Conservation (phyloP, 805 yeast genomes). For the Ogataea trehalophila region DNA sequence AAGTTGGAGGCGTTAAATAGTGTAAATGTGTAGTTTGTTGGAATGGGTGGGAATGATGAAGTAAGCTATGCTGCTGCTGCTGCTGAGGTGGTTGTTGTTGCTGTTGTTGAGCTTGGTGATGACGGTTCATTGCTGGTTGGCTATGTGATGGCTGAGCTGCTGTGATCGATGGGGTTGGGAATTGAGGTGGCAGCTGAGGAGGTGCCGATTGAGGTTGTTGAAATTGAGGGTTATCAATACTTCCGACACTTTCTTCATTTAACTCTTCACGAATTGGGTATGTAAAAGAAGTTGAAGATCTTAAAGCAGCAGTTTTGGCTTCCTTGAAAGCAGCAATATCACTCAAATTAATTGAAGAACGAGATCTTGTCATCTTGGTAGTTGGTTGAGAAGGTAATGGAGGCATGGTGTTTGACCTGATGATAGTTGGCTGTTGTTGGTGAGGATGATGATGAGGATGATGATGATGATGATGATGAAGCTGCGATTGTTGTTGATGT, state of each 20-base stretch:
- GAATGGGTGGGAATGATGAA: conserved; percentile 3
- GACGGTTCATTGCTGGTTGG: no score
- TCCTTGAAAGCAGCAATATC: conserved; percentile 40
- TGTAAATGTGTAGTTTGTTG: conserved; percentile 10
- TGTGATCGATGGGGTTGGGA: not conserved
- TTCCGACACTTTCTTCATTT: conserved; percentile 4
- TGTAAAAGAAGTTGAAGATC: conserved; percentile 12
- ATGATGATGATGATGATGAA: conserved; percentile 8
- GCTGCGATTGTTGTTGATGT: conserved; percentile 20
- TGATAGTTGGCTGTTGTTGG: conserved; percentile 6
- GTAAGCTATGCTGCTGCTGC: not conserved
- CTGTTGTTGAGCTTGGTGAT: not conserved
- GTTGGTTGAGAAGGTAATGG: conserved; percentile 9
- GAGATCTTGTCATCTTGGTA: conserved; percentile 34
- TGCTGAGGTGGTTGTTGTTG: not conserved
- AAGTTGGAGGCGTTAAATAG: conserved; percentile 20
- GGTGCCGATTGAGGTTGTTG: conserved; percentile 1
- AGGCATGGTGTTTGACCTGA: conserved; percentile 14
- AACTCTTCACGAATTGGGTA: conserved; percentile 11
- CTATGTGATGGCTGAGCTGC: not conserved
- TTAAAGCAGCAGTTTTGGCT: conserved; percentile 25
- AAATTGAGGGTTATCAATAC: not conserved
- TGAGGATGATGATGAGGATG: conserved; percentile 10
- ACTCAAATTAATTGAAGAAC: conserved; percentile 51
- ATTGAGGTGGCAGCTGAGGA: not conserved